Evolutionary conservation across 345 rosid genomes (phyloP).

Genomic region (Diplotaxis tenuifolia): DNA sequence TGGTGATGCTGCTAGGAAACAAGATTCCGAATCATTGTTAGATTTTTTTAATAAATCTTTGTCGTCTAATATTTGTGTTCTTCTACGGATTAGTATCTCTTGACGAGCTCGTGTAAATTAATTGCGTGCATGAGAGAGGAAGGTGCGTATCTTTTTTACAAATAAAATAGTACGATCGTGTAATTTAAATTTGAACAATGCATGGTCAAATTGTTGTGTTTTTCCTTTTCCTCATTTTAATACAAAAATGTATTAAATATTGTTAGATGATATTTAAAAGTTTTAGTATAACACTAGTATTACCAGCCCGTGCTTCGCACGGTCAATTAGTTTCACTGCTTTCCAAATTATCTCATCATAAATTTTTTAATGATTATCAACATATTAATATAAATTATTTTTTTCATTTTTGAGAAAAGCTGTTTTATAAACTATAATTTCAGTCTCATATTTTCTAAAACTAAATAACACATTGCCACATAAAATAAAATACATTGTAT

Average conservation of each 20-base stretch:
- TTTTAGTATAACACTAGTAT: not conserved
- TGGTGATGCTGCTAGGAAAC: constrained; percentile 23
- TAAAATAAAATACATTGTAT: too few species aligned
- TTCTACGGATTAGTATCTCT: constrained; percentile 25
- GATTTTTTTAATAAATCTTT: constrained; percentile 23
- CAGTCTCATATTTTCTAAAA: too few species aligned
- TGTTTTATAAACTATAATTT: too few species aligned
- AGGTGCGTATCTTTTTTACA: constrained; percentile 7
- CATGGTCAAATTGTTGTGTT: constrained; percentile 3
- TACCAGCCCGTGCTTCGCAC: too few species aligned
- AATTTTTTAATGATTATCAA: too few species aligned
- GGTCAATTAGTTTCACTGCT: too few species aligned
- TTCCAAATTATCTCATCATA: too few species aligned
- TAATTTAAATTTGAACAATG: not conserved
- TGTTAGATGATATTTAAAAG: not conserved
- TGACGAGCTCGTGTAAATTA: not conserved
- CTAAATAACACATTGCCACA: too few species aligned
- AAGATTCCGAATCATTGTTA: constrained; percentile 29
- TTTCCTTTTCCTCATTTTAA: constrained; percentile 1
- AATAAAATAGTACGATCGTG: constrained; percentile 1
- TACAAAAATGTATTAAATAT: constrained; percentile 8
- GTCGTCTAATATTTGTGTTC: constrained; percentile 32
- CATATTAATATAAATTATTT: too few species aligned
- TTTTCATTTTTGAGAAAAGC: too few species aligned
- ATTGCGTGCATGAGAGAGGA: constrained; percentile 24